Conservation (phyloP, 1,139 yeast species). For the Blastobotrys persicus region DNA sequence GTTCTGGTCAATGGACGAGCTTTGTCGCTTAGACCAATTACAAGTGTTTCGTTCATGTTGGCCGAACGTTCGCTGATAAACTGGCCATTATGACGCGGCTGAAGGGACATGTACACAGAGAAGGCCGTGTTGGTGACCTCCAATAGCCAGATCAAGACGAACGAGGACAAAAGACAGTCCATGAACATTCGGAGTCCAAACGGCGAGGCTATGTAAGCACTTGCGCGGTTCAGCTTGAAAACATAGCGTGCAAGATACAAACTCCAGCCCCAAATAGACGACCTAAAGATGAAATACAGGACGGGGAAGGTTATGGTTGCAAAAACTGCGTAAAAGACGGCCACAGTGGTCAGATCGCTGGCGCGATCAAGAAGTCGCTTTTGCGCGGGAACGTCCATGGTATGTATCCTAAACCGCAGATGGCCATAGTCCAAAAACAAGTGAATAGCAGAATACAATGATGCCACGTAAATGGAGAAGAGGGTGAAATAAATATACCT, state of each 20-base stretch:
- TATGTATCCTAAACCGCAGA: slow-evolving; percentile 46
- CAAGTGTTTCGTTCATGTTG: slow-evolving; percentile 61
- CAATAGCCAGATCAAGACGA: slow-evolving; percentile 50
- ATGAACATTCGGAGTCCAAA: slow-evolving; percentile 43
- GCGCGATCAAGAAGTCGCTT: slow-evolving; percentile 34
- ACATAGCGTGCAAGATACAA: slow-evolving; percentile 32
- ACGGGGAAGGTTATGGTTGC: slow-evolving; percentile 45
- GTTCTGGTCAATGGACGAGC: slow-evolving; percentile 51
- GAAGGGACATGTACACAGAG: slow-evolving; percentile 72
- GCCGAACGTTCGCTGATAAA: slow-evolving; percentile 65
- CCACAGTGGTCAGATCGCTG: slow-evolving; percentile 41
- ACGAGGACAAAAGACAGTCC: slow-evolving; percentile 42
- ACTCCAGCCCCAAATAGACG: slow-evolving; percentile 45
- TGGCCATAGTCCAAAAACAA: slow-evolving; percentile 59
- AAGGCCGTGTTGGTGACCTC: slow-evolving; percentile 62
- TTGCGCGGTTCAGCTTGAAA: slow-evolving; percentile 38
- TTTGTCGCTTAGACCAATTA: slow-evolving; percentile 62
- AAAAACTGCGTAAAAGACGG: slow-evolving; percentile 41
- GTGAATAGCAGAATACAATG: slow-evolving; percentile 54
- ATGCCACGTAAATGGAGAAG: slow-evolving; percentile 43
- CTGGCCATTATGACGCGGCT: slow-evolving; percentile 74
- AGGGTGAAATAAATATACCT: slow-evolving; percentile 55
- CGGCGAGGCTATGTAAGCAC: slow-evolving; percentile 36
- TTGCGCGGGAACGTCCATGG: slow-evolving; percentile 43
- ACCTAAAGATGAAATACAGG: slow-evolving; percentile 46